Evolutionary conservation across 2,329 filamentous ascomycete genomes (phyloP).

Genomic region (Paraconiothyrium sp.): DNA sequence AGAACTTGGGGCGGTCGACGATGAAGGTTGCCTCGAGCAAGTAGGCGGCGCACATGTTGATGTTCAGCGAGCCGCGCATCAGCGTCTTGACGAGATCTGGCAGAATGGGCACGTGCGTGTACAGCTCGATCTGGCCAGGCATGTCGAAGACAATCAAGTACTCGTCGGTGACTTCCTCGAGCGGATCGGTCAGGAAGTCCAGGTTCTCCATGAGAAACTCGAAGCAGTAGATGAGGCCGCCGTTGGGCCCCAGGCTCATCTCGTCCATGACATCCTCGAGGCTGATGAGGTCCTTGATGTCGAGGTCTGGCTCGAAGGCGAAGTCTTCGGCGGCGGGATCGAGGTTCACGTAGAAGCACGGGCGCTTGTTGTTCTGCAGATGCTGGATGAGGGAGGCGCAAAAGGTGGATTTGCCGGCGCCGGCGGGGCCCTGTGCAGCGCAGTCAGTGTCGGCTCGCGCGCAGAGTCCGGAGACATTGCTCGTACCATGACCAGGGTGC

Average conservation of each 20-base stretch:
- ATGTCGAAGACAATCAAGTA: conserved; percentile 99
- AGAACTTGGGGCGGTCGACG: conserved; percentile 95
- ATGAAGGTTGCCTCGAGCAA: conserved; percentile 96
- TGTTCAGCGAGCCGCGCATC: conserved; percentile 82
- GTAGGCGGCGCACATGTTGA: conserved; percentile 92
- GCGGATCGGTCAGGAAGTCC: conserved; percentile 85
- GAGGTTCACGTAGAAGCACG: conserved; percentile 97
- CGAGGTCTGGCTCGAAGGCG: conserved; percentile 88
- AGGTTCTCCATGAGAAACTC: conserved; percentile 95
- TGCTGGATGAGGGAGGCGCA: conserved; percentile 93
- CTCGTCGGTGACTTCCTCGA: conserved; percentile 89
- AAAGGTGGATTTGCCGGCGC: conserved; percentile 97
- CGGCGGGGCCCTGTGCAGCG: conserved; percentile 74
- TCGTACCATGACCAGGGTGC: conserved; percentile 84
- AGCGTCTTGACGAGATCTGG: conserved; percentile 85
- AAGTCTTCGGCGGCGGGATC: conserved; percentile 96
- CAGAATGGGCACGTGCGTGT: conserved; percentile 94
- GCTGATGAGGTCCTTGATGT: conserved; percentile 94
- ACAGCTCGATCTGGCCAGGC: conserved; percentile 98
- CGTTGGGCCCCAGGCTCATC: conserved; percentile 88
- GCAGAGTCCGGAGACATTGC: not conserved
- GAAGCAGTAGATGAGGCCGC: conserved; percentile 94
- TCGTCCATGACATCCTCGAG: conserved; percentile 98
- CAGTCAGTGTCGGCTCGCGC: conserved; percentile 3
- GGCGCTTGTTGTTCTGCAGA: conserved; percentile 88